Base-by-base conservation (phyloP, 352 stramenopile genomes). In the Phytophthora melonis region DNA sequence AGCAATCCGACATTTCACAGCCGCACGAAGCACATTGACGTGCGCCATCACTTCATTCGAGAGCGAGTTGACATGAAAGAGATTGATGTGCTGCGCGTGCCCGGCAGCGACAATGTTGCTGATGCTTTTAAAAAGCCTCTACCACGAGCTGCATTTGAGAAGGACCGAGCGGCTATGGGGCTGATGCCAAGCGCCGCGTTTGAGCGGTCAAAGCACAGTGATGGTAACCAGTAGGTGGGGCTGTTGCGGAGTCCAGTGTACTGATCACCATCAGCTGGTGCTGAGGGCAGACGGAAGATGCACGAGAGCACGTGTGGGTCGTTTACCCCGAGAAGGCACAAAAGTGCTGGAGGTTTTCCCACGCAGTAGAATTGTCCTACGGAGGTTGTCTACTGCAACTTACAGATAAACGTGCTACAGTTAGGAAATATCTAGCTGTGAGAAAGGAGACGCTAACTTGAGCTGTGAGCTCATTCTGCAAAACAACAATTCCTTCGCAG, bases 61-160 rank as follows among this genome's bases (percentile, higher is more conserved):
- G 66, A 70, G 52, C 60, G 61, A 18, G 32, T 70, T 9, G 49
- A 67, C 8, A 45, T 56, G 18, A 68, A 68, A 0, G 45, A 78
- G 47, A 68, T 74, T 61, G 53, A 63, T 21, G 61, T 74, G 5
- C 16, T 66, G 25, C 63, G 63, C 21, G 50, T 77, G 4, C 36
- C 59, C 47, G 55, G 55, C 19, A 30, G 43, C 23, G 70, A 73
- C 27, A 77, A 77, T 56, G 47, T 77, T 41, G 63, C 70, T 41
- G 70, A 77, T 60, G 4, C 63, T 23, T 70, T 73, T 54, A 73
- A 64, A 10, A 73, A 77, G 63, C 64, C 69, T 32, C 52, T 76
- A 8, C 25, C 52, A 57, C 18, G 69, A 30, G 21, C 52, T 5
- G 30, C 18, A n/a, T 72, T 77, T 68, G 63, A 72, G 50, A 59